Percentiles rank a stretch among this genome's conserved stretches.
Evolutionary conservation across 108 stramenopile species (phyloP).

Genomic region (Conticribra weissflogii): DNA sequence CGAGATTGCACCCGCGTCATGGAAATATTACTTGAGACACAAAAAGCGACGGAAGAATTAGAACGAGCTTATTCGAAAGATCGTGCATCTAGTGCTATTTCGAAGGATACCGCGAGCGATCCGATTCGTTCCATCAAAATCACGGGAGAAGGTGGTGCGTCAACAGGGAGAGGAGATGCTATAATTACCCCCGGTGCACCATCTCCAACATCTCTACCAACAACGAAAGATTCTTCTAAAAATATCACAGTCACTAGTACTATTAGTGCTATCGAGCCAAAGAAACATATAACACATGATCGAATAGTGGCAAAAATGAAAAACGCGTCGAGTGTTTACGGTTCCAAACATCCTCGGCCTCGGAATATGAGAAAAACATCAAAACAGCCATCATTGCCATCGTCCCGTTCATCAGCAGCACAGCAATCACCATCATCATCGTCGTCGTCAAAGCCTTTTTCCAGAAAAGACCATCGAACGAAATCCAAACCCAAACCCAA

Average conservation of each 20-base stretch:
- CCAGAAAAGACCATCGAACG: neutral
- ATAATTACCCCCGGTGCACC: neutral
- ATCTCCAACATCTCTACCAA: neutral
- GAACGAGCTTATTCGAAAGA: neutral
- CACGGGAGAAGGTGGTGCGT: neutral
- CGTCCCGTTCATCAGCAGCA: too few relatives aligned
- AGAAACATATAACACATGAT: too few relatives aligned
- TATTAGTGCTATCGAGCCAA: too few relatives aligned
- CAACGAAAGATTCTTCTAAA: slow-evolving; percentile 7
- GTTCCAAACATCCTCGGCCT: neutral
- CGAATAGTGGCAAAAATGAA: too few relatives aligned
- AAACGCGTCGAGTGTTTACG: too few relatives aligned
- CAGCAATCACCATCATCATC: too few relatives aligned
- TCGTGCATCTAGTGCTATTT: too few relatives aligned
- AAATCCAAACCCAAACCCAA: neutral
- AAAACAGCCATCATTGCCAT: too few relatives aligned
- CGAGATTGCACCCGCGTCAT: neutral
- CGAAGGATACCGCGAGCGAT: too few relatives aligned
- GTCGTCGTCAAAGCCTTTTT: neutral
- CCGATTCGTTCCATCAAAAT: too few relatives aligned
- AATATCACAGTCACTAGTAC: neutral
- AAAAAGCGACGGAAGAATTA: neutral
- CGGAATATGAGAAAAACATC: neutral
- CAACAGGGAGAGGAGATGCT: neutral
- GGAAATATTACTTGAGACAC: slow-evolving; percentile 4